Evolutionary conservation across 805 yeast species (phyloP), one percentile per base, ranked within the genome.

Genomic region (Zygotorulaspora sp.): DNA sequence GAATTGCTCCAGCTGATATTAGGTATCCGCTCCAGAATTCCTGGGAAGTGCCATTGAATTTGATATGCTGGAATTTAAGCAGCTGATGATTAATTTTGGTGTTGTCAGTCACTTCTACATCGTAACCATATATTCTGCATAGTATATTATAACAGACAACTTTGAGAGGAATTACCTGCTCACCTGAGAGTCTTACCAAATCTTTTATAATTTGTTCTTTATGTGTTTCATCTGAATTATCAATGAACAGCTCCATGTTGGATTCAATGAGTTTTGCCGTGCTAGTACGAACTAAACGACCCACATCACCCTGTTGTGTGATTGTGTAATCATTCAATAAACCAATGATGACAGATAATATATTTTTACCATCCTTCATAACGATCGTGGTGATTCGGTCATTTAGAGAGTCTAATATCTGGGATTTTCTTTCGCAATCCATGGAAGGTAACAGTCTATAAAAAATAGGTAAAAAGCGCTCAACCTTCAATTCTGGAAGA

Each of bases 241-340:
- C 19, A 26, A 34, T 31, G 25, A 48, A 46, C 3, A 40, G 20
- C 2, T 26, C 27, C 10, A 14, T 21, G 17, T 41, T 36, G 24
- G 32, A 38, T 9, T 14, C 29, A 16, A 30, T 29, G 26, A 60
- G 51, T 13, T 18, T 17, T 0, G 35, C 32, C 3, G 80, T 66
- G 0, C 80, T 70, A 1, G 55, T 45, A 32, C 97, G 65, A 1
- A 87, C 73, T 49, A 77, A 72, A 32, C 85, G 75, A 2, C 97
- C 97, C n/a, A 88, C 89, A 62, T 89, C 97, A 7, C 97, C 97
- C 52, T 85, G 83, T 18, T 76, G 75, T 0, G 90, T 83, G 2
- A 74, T 63, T 0, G 95, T 76, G 56, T 88, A 87, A 50, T 89
- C 96, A 44, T 81, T 80, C 10, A 90, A 58, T 22, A 75, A 72